Evolutionary conservation across 2,329 filamentous ascomycete genomes (phyloP).

Genomic region (Fusarium vanettenii): DNA sequence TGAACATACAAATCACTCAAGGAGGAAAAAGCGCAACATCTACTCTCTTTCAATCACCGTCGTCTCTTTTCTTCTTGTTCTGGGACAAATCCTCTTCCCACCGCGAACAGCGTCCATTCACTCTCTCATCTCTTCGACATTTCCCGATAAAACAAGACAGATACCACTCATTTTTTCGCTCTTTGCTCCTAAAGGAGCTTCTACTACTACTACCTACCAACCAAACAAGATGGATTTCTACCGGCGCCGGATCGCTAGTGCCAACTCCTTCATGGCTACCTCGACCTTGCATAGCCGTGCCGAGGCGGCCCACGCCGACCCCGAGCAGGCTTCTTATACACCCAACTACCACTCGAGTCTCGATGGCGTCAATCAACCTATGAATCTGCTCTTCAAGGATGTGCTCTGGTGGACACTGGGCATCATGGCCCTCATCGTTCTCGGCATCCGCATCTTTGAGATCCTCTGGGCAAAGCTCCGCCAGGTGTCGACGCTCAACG

Average conservation of each 20-base stretch:
- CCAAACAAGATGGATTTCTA: slow-evolving; percentile 46
- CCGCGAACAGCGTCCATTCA: slow-evolving; percentile 11
- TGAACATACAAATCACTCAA: slow-evolving; percentile 25
- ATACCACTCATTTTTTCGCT: slow-evolving; percentile 15
- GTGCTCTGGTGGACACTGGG: slow-evolving; percentile 71
- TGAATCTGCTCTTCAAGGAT: slow-evolving; percentile 68
- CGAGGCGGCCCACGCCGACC: slow-evolving; percentile 42
- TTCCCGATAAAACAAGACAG: slow-evolving; percentile 14
- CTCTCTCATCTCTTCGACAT: slow-evolving; percentile 15
- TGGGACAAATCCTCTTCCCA: slow-evolving; percentile 19
- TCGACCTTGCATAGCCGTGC: slow-evolving; percentile 47
- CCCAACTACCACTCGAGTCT: slow-evolving; percentile 67
- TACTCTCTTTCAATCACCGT: slow-evolving; percentile 33
- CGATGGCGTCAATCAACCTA: slow-evolving; percentile 69
- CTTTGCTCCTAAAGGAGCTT: slow-evolving; percentile 20
- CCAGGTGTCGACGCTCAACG: slow-evolving; percentile 69
- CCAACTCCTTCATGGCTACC: slow-evolving; percentile 46
- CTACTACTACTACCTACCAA: slow-evolving; percentile 12
- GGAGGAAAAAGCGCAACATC: slow-evolving; percentile 33
- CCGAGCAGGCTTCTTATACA: slow-evolving; percentile 60
- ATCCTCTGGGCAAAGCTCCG: slow-evolving; percentile 67
- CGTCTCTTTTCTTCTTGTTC: slow-evolving; percentile 24
- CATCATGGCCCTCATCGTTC: slow-evolving; percentile 63
- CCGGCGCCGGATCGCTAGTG: slow-evolving; percentile 47
- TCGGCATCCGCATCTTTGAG: slow-evolving; percentile 65